Conservation (phyloP, 1,284 basidiomycete species). For the Ustilago cynodontis region DNA sequence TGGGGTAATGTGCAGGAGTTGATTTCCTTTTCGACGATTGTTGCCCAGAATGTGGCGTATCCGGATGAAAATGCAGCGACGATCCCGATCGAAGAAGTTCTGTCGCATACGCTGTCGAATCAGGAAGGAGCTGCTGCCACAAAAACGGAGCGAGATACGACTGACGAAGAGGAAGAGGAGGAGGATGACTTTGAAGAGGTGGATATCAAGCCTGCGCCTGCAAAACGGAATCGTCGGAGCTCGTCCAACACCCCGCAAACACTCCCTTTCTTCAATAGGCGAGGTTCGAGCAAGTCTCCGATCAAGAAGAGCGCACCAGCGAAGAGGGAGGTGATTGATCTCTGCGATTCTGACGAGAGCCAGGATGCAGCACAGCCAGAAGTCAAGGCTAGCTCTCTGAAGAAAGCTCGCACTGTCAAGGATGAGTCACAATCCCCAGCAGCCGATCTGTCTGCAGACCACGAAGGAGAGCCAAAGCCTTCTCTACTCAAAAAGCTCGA, state of each 20-base stretch:
- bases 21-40: conserved; percentile 69
- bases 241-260: background rate
- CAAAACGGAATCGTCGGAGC: background rate
- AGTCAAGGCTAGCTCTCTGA: conserved; percentile 11
- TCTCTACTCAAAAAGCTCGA: conserved; percentile 26
- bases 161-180: conserved; percentile 37
- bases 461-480: background rate
- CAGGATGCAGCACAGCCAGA: conserved; percentile 7
- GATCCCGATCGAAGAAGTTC: conserved; percentile 31
- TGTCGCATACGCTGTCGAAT: conserved; percentile 40
- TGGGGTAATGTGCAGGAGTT: conserved; percentile 91
- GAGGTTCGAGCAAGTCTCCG: background rate
- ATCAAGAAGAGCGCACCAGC: background rate
- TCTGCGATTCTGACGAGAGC: conserved; percentile 25
- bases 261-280: conserved; percentile 28
- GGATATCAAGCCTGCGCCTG: conserved; percentile 10
- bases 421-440: background rate
- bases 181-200: conserved; percentile 70
- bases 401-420: conserved; percentile 21
- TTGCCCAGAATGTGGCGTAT: conserved; percentile 27
- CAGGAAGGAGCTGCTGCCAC: conserved; percentile 23
- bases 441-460: background rate
- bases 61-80: conserved; percentile 10
- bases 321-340: conserved; percentile 43
- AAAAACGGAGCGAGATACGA: conserved; percentile 7